A percentile compares a stretch with the other conserved stretches of the same genome.
phyloP scores from a whole-genome alignment of 192 early-diverging fungal genomes.

The Martensiomyces pterosporus region DNA sequence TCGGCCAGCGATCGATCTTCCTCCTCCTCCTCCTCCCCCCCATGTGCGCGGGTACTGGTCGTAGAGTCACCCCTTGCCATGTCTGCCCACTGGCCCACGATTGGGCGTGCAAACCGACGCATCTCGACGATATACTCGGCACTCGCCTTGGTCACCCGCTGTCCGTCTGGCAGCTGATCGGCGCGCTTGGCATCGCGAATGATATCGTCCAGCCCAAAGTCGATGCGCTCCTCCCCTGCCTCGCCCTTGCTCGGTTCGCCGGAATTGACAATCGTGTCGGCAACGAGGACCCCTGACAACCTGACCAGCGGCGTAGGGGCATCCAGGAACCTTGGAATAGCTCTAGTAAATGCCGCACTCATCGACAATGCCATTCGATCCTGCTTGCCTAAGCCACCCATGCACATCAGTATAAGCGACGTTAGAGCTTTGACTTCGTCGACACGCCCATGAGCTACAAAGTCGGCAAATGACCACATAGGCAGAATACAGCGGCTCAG shows the following conservation, averaged over 20 bases:
- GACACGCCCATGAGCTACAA: slow-evolving; percentile 10
- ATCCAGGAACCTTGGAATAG: slow-evolving; percentile 37
- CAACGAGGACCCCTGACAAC: slow-evolving; percentile 37
- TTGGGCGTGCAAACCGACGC: slow-evolving; percentile 13
- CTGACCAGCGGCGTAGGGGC: slow-evolving; percentile 24
- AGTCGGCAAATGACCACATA: slow-evolving; percentile 22
- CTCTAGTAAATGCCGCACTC: slow-evolving; percentile 26
- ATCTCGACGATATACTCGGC: slow-evolving; percentile 32
- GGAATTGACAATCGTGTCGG: slow-evolving; percentile 15
- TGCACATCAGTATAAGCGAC: slow-evolving; percentile 23
- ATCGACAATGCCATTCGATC: slow-evolving; percentile 17
- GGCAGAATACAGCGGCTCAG: slow-evolving; percentile 22
- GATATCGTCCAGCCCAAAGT: slow-evolving; percentile 45
- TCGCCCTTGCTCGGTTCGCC: background rate
- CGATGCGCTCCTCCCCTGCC: slow-evolving; percentile 5
- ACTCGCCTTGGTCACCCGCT: slow-evolving; percentile 11
- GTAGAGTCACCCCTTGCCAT: background rate
- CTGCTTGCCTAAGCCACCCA: slow-evolving; percentile 6
- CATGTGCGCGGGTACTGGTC: background rate
- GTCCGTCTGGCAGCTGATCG: background rate
- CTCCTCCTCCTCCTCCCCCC: background rate
- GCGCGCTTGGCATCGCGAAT: slow-evolving; percentile 21
- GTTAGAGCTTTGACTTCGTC: slow-evolving; percentile 15
- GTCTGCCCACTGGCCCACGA: slow-evolving; percentile 14
- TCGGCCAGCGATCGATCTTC: slow-evolving; percentile 3